Evolutionary conservation across 768 basidiomycete genomes (phyloP).

Genomic region (Chlorophyllum brunneum): DNA sequence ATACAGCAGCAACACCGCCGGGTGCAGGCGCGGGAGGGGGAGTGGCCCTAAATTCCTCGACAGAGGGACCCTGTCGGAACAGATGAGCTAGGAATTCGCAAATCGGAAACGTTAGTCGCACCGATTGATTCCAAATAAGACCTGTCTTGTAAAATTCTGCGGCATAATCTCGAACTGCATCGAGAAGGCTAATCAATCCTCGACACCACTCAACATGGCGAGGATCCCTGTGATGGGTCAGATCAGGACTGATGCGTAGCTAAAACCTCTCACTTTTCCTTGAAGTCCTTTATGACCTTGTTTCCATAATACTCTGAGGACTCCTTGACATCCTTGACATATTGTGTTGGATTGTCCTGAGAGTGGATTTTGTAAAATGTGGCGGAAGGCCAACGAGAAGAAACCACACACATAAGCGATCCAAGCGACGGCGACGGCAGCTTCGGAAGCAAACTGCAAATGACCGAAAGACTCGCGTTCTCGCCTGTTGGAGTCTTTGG

Average conservation of each 20-base stretch:
- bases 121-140: slow-evolving; percentile 84
- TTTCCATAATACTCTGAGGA: slow-evolving; percentile 86
- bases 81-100: slow-evolving; percentile 5
- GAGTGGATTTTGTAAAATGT: slow-evolving; percentile 13
- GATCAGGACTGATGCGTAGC: not conserved
- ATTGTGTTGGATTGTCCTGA: slow-evolving; percentile 77
- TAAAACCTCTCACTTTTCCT: slow-evolving; percentile 69
- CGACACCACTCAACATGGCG: slow-evolving; percentile 90
- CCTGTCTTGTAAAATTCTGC: slow-evolving; percentile 85
- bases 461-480: slow-evolving; percentile 83
- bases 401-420: slow-evolving; percentile 63
- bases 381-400: not conserved
- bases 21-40: slow-evolving; percentile 44
- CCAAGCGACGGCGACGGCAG: slow-evolving; percentile 83
- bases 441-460: slow-evolving; percentile 78
- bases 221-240: slow-evolving; percentile 54
- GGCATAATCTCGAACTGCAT: slow-evolving; percentile 79
- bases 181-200: slow-evolving; percentile 63
- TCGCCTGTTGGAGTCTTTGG: slow-evolving; percentile 78
- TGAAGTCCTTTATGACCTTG: slow-evolving; percentile 87
- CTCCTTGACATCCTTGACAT: slow-evolving; percentile 81
- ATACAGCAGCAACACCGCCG: slow-evolving; percentile 74
- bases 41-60: slow-evolving; percentile 50
- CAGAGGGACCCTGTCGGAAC: slow-evolving; percentile 46
- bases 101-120: slow-evolving; percentile 23